phyloP scores from a whole-genome alignment of 257 asterid genomes.

The Solanum appendiculatum region DNA sequence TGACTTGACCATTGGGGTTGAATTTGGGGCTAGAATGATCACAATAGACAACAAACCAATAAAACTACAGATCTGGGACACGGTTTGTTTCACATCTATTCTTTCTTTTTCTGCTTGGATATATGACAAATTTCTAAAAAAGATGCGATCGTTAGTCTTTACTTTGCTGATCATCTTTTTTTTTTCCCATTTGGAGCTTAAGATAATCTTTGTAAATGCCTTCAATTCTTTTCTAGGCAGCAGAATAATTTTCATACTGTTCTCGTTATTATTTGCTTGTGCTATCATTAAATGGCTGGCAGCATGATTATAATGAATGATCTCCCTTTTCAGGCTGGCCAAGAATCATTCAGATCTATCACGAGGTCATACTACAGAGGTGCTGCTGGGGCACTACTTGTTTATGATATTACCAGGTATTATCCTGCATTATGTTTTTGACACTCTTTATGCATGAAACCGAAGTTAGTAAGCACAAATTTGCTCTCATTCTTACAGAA shows the following conservation, averaged over 20 bases:
- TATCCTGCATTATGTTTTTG: neutral
- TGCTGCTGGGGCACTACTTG: constrained; percentile 82
- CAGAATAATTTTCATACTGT: neutral
- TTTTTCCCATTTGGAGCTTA: neutral
- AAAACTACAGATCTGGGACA: constrained; percentile 81
- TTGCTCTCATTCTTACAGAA: neutral
- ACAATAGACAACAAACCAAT: constrained; percentile 63
- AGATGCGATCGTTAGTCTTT: neutral
- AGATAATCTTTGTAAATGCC: neutral
- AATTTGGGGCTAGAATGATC: constrained; percentile 68
- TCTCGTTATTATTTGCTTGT: neutral
- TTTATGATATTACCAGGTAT: constrained; percentile 77
- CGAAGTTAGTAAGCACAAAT: neutral
- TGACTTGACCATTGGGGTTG: constrained; percentile 76
- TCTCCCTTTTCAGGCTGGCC: constrained; percentile 50
- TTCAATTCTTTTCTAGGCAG: neutral
- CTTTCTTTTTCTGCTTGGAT: neutral
- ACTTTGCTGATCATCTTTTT: neutral
- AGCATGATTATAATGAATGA: neutral
- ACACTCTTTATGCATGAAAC: neutral
- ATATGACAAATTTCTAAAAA: neutral
- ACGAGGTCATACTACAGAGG: constrained; percentile 85
- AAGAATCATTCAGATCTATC: constrained; percentile 75
- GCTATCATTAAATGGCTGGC: neutral
- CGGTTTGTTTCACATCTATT: constrained; percentile 31